These are phyloP conservation scores for Ambrosiella cleistominuta DNA, from an alignment of 2,329 filamentous ascomycete genomes.

Conservation along the genomic window DNA sequence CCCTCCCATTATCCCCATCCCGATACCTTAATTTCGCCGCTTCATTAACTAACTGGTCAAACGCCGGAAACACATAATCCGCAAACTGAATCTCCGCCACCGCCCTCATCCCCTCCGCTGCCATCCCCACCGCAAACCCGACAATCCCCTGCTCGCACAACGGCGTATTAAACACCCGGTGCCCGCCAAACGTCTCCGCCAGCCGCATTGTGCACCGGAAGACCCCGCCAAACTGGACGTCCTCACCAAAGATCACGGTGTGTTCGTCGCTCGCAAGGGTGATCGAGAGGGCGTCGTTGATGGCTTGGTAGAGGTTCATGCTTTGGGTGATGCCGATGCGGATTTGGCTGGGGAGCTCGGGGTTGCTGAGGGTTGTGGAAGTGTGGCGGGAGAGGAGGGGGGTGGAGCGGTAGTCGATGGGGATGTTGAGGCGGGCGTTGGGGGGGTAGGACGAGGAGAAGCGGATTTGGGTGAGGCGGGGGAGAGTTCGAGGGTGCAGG, in stretches of 20 bases:
- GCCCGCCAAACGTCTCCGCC: conserved; percentile 67
- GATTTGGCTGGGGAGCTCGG: conserved; percentile 50
- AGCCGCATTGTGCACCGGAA: conserved; percentile 90
- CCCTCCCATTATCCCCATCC: conserved; percentile 38
- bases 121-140: conserved; percentile 80
- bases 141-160: conserved; percentile 87
- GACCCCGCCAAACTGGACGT: conserved; percentile 91
- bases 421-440: conserved; percentile 57
- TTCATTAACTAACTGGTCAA: conserved; percentile 88
- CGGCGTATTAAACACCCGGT: conserved; percentile 92
- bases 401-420: conserved; percentile 72
- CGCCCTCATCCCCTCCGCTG: conserved; percentile 79
- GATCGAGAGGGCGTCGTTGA: conserved; percentile 76
- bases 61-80: conserved; percentile 84
- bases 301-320: conserved; percentile 84
- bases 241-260: conserved; percentile 85
- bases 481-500: neutral
- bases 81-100: conserved; percentile 93
- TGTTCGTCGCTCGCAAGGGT: conserved; percentile 70
- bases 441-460: conserved; percentile 39
- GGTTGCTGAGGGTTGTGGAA: conserved; percentile 49
- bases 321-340: conserved; percentile 59
- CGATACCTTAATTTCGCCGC: conserved; percentile 76
- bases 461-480: neutral
- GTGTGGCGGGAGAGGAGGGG: conserved; percentile 67